These are phyloP conservation scores for Fennellomyces sp. DNA, from an alignment of 371 early-diverging fungal species.

Conservation along the genomic window DNA sequence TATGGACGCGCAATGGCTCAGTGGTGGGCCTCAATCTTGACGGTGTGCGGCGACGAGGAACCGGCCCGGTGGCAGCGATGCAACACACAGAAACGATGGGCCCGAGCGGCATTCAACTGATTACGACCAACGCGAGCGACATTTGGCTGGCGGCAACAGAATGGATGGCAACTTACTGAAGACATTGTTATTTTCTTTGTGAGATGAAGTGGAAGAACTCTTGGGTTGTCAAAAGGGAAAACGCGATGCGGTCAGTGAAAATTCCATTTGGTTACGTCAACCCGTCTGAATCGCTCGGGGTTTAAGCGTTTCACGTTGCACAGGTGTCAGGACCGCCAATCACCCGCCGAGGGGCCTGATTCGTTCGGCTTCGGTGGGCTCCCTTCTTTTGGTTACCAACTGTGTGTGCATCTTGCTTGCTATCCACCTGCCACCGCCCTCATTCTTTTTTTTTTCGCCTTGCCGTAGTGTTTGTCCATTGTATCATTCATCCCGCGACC, in stretches of 20 bases:
- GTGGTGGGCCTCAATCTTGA: not conserved
- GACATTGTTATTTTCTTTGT: not conserved
- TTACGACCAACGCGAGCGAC: not conserved
- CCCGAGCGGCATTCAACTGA: not conserved
- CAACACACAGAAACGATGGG: not conserved
- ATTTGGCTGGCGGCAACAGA: not conserved
- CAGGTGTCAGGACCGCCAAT: not conserved
- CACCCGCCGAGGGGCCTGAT: no score
- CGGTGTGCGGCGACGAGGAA: not conserved
- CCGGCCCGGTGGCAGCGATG: not conserved
- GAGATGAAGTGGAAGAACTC: constrained; percentile 6
- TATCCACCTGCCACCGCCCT: no score
- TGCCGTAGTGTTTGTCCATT: no score
- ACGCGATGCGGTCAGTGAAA: constrained; percentile 3
- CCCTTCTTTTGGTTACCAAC: no score
- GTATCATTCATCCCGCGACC: no score
- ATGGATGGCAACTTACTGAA: not conserved
- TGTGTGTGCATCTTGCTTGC: no score
- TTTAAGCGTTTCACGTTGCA: not conserved
- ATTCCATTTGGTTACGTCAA: not conserved
- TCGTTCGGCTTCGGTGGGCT: no score
- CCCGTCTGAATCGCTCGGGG: not conserved
- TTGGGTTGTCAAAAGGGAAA: constrained; percentile 6
- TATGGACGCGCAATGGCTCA: no score
- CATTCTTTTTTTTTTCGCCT: no score